Percentiles rank a stretch among this genome's conserved stretches.
These are phyloP conservation scores for Phytophthora pisi DNA, from an alignment of 352 stramenopile species.

Conservation along the genomic window DNA sequence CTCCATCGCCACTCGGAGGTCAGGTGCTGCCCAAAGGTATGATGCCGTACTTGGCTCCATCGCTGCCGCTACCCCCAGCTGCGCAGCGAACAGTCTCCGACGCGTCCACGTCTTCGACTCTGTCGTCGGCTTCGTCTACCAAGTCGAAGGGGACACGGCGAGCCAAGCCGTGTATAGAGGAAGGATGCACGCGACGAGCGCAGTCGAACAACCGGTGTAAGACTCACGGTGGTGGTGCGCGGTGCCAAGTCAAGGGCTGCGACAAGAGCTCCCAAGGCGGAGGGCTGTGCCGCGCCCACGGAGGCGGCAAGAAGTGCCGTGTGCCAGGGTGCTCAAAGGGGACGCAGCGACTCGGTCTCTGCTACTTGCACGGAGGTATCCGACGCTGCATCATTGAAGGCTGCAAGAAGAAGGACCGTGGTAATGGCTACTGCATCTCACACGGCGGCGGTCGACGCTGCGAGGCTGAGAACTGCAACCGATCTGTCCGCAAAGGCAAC, in stretches of 20 bases:
- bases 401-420: constrained; percentile 84
- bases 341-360: constrained; percentile 78
- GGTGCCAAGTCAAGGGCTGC: constrained; percentile 71
- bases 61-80: constrained; percentile 26
- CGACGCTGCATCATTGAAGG: constrained; percentile 71
- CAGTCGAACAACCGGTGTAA: constrained; percentile 88
- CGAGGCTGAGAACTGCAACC: constrained; percentile 56
- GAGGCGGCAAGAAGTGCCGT: constrained; percentile 77
- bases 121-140: constrained; percentile 33
- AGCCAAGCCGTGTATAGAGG: constrained; percentile 72
- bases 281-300: constrained; percentile 50
- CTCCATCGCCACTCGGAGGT: constrained; percentile 17
- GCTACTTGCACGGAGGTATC: constrained; percentile 82
- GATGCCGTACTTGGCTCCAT: constrained; percentile 21
- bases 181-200: constrained; percentile 62
- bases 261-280: constrained; percentile 83
- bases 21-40: constrained; percentile 20
- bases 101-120: constrained; percentile 31
- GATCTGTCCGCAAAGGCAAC: constrained; percentile 79
- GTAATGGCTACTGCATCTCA: constrained; percentile 84
- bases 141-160: constrained; percentile 38
- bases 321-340: constrained; percentile 74
- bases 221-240: constrained; percentile 75
- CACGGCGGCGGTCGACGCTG: constrained; percentile 80
- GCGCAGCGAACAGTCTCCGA: constrained; percentile 31